phyloP scores from a whole-genome alignment of 129 eudicot species.

The Gnaphalium uliginosum region DNA sequence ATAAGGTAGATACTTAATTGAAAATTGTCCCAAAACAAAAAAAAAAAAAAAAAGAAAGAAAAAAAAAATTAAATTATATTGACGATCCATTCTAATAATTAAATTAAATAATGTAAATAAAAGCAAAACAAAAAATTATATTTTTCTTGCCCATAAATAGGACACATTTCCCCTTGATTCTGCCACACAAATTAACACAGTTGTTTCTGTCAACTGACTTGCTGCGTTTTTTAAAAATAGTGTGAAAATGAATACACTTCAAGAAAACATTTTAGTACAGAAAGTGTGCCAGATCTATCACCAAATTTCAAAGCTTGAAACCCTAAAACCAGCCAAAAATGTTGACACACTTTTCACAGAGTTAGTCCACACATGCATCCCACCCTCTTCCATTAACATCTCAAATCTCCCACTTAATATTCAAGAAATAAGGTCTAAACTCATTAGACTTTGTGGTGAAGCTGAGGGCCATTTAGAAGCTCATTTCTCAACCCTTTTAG shows the following conservation, averaged over 20 bases:
- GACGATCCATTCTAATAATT: not conserved
- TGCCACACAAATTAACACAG: conserved; percentile 31
- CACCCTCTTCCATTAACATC: conserved; percentile 65
- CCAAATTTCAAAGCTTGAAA: conserved; percentile 71
- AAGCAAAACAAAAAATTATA: too few relatives aligned
- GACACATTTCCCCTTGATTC: conserved; percentile 35
- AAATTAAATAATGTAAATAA: conserved; percentile 29
- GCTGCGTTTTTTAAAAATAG: conserved; percentile 35
- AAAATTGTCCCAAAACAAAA: not conserved
- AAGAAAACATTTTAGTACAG: conserved; percentile 50
- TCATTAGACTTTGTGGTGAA: conserved; percentile 69
- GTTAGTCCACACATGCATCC: conserved; percentile 71
- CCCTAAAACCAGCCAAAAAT: conserved; percentile 75
- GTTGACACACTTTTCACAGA: conserved; percentile 80
- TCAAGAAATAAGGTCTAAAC: conserved; percentile 65
- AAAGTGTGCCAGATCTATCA: conserved; percentile 61
- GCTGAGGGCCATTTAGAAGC: conserved; percentile 78
- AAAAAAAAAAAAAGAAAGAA: not conserved
- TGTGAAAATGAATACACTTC: conserved; percentile 80
- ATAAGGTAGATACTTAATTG: too few relatives aligned
- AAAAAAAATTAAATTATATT: not conserved
- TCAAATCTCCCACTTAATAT: conserved; percentile 43
- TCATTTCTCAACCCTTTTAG: conserved; percentile 68
- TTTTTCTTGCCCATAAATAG: conserved; percentile 49
- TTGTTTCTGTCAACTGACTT: conserved; percentile 29